Evolutionary conservation across 805 yeast species (phyloP).

Genomic region (Danielozyma ontarioensis): DNA sequence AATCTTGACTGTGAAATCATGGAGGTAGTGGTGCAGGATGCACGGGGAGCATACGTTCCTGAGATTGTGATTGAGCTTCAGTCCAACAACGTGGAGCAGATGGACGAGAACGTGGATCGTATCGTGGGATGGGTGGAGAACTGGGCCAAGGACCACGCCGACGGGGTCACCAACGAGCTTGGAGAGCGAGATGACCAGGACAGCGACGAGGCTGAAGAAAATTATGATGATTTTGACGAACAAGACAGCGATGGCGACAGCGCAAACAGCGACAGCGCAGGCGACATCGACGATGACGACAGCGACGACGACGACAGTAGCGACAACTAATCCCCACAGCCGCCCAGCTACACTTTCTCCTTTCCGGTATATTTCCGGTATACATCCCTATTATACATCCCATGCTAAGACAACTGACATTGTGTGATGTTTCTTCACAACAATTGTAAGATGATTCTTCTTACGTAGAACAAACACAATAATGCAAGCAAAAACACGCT

Average conservation of each 20-base stretch:
- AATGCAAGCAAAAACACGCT: constrained; percentile 24
- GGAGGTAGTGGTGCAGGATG: constrained; percentile 87
- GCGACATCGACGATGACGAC: not conserved
- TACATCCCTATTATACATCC: no score
- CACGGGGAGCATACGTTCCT: constrained; percentile 72
- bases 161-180: constrained; percentile 53
- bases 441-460: no score
- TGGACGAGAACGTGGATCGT: constrained; percentile 80
- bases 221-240: not conserved
- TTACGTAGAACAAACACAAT: constrained; percentile 26
- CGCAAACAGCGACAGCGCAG: not conserved
- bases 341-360: no score
- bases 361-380: no score
- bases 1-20: constrained; percentile 95
- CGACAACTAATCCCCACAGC: no score
- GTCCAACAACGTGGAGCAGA: constrained; percentile 68
- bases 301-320: not conserved
- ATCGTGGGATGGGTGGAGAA: constrained; percentile 66
- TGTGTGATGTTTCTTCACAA: no score
- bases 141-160: constrained; percentile 60
- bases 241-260: not conserved
- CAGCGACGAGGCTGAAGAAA: constrained; percentile 2
- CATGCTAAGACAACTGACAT: no score
- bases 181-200: constrained; percentile 11
- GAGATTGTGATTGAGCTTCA: constrained; percentile 77